Evolutionary conservation across 495 filamentous ascomycete species (phyloP), one percentile per base, ranked within the genome.

Genomic region (Aspergillus hancockii): DNA sequence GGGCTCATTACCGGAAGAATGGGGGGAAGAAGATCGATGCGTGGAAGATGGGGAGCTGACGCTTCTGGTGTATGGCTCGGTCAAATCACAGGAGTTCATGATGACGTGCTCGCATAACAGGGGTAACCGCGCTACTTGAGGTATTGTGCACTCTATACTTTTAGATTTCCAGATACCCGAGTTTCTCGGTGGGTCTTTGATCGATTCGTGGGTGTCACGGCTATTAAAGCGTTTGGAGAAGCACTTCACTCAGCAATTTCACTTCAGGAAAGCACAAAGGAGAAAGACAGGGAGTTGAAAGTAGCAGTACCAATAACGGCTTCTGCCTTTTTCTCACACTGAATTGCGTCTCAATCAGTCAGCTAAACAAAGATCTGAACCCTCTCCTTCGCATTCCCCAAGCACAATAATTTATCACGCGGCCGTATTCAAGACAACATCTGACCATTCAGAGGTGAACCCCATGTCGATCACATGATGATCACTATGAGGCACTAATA

Each of bases 1-100:
- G 47, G 56, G 40, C 46, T 55, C 49, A 51, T 52, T 58, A 32
- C 34, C 66, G 43, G 68, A 64, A 31, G 70, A 71, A 52, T 65
- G 61, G 30, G 68, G 71, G 49, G 67, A 68, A 9, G 67, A 67
- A 63, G 65, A 70, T 62, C 51, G 58, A 51, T 65, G 61, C 41
- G 66, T 65, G 57, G 63, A 50, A 62, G 57, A 50, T 41, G 55
- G 57, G 18, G 43, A 49, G 56, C 46, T 47, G 52, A 63, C 60
- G 47, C 64, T 54, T 61, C 57, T 63, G 57, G 59, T 59, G 67
- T 55, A 21, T 36, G 60, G 58, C 49, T 58, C 61, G 64, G 62
- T 66, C 70, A 67, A 65, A 63, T 72, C 70, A 62, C 62, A 63
- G 30, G 66, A 66, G 49, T 71, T 67, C 75, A 76, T 76, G 63